Percentiles rank a stretch among this genome's conserved stretches.
Conservation (phyloP, 1,284 basidiomycete genomes). For the Afroboletus lepidellus region DNA sequence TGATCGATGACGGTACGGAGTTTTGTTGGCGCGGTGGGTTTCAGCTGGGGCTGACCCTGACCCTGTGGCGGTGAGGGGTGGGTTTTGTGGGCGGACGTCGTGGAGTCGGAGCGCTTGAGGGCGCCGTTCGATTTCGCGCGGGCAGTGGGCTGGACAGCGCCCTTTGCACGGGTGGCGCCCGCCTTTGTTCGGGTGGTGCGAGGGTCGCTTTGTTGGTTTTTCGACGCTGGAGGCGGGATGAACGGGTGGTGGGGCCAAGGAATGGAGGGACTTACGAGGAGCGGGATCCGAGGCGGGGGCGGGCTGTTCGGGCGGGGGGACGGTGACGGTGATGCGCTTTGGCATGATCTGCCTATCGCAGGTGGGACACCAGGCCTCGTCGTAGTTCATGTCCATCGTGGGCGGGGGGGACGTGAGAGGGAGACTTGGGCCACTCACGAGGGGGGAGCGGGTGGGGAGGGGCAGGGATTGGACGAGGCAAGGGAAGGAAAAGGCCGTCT, state of each 20-base stretch:
- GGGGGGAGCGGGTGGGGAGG: neutral
- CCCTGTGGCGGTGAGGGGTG: constrained; percentile 23
- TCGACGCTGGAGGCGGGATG: constrained; percentile 16
- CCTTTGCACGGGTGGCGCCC: constrained; percentile 40
- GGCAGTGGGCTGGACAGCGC: constrained; percentile 47
- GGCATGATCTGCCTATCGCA: constrained; percentile 71
- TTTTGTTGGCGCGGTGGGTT: constrained; percentile 39
- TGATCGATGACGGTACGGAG: constrained; percentile 72
- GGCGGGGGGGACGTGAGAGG: constrained; percentile 6
- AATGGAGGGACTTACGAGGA: constrained; percentile 36
- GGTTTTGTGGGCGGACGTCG: constrained; percentile 17
- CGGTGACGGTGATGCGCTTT: constrained; percentile 55
- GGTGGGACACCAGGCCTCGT: constrained; percentile 71
- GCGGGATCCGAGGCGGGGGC: constrained; percentile 28
- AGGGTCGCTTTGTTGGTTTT: constrained; percentile 30
- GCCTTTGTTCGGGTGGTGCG: constrained; percentile 39
- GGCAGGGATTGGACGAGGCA: constrained; percentile 24
- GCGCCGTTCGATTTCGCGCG: constrained; percentile 55
- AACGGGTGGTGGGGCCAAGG: constrained; percentile 23
- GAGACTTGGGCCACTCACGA: constrained; percentile 5
- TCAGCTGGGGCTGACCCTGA: constrained; percentile 24
- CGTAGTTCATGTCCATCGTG: constrained; percentile 49
- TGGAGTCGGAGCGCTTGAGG: constrained; percentile 45
- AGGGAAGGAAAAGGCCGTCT: constrained; percentile 30
- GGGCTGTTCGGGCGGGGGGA: constrained; percentile 27